Base-by-base conservation (phyloP, 108 stramenopile species). In the Seminavis robusta region DNA sequence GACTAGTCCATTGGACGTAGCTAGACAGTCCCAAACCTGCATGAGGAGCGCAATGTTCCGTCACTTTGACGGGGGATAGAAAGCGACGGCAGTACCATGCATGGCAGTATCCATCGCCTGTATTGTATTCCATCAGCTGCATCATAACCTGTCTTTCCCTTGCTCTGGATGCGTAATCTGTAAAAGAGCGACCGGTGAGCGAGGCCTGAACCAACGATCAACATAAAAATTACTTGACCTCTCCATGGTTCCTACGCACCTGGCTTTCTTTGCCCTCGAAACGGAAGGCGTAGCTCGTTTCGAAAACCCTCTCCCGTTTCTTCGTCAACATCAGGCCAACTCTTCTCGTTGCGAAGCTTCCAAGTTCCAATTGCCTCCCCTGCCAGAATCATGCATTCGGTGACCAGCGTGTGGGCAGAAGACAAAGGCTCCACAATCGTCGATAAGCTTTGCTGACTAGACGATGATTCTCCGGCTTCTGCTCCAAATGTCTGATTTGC, bases 361-460 rank as follows among this genome's bases (percentile, higher is more conserved):
- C 82, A 88, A 44, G 77, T 81, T 17, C 82, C 86, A 33, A 92
- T 74, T 11, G 83, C 81, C 51, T 92, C 90, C 23, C 85, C 86
- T n/a, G 90, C 79, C 34, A 88, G 30, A 49, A 92, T 92, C 90
- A 92, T 92, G 71, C 86, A 78, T 56, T 92, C 90, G 38, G 84
- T 88, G 4, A 84, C 82, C 33, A 84, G 63, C 46, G 83, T 34
- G 58, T 54, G 67, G 7, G 88, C 57, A 5, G 77, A 67, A 1
- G 88, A 90, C 21, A 81, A 71, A 4, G 81, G 81, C 24, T 67
- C 33, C 23, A 57, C 56, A 59, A 59, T 62, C 41, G 38, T 73
- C 61, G 48, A 40, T 37, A 26, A 24, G 19, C 10, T 40, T 39
- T n/a, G n/a, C n/a, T n/a, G n/a, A n/a, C n/a, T 29, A 33, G 51